Conservation (phyloP, 441 rosid genomes). For the Rhodomyrtus psidioides region DNA sequence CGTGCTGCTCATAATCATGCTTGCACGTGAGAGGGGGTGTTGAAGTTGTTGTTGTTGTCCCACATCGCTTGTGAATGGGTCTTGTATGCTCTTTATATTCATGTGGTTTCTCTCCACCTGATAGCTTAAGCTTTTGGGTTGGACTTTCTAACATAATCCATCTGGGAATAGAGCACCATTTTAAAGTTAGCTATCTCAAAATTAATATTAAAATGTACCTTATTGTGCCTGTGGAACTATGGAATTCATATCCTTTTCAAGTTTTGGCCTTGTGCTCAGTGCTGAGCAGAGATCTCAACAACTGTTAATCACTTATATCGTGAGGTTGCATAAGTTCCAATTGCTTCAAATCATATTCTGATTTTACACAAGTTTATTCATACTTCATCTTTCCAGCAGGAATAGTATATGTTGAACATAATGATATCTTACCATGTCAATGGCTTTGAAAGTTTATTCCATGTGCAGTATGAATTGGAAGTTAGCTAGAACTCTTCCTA, state of each 20-base stretch:
- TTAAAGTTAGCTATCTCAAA: neutral
- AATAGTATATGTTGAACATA: neutral
- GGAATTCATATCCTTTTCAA: neutral
- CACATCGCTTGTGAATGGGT: no score
- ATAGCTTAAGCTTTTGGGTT: no score
- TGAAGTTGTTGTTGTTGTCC: no score
- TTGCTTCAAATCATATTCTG: neutral
- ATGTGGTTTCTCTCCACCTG: no score
- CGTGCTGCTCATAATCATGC: no score
- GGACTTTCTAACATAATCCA: neutral
- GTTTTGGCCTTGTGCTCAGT: neutral
- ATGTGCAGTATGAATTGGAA: neutral
- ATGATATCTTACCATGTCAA: neutral
- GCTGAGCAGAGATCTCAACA: neutral
- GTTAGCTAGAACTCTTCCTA: neutral
- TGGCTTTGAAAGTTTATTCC: neutral
- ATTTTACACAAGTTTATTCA: neutral
- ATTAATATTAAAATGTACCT: neutral
- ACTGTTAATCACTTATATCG: neutral
- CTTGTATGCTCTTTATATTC: no score
- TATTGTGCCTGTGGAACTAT: neutral
- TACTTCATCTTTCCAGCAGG: neutral
- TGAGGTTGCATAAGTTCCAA: neutral
- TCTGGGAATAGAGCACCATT: neutral
- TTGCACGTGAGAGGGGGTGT: no score